Evolutionary conservation across 495 filamentous ascomycete genomes (phyloP), one percentile per base, ranked within the genome.

Genomic region (Penicilliopsis zonata): DNA sequence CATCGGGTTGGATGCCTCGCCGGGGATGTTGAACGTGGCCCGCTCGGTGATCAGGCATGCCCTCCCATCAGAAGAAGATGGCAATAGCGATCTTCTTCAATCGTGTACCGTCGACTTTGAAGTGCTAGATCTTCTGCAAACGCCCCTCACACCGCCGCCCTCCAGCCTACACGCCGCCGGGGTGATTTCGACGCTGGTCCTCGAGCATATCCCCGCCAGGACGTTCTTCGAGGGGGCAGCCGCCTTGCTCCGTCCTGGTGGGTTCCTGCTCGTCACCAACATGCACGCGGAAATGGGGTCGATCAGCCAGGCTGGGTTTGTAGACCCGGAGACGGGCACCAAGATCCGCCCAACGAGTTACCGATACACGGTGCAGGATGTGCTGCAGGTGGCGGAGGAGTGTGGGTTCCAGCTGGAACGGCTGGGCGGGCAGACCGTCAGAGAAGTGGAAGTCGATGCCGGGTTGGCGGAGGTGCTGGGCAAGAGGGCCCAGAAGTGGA

Each of bases 241-340:
- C 8, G 37, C 43, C 13, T 51, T 80, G 10, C 47, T 80, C 30
- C 49, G 32, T 15, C 42, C 56, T 1, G 71, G 70, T 0, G 74
- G 69, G 4, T 58, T 69, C 39, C 43, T 79, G 5, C 55, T 82
- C 20, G 36, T 83, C 4, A 83, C 79, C 3, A 83, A 82, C 47
- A 84, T 84, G 80, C 80, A 84, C 44, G 54, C 64, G 5, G 69
- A 79, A 10, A 82, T 82, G 76, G 79, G 78, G 3, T 35, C 41
- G 28, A 58, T 69, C 5, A 71, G 67, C 13, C 76, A 78, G 40
- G 78, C 80, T 0, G 78, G 80, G 2, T 83, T 84, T 45, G 63
- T 78, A 30, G 74, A 74, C 46, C 47, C 51, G 7, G 50, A 42
- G 18, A 66, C 62, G 9, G 72, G 71, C 18, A 52, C 57, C 27